A percentile compares a stretch with the other conserved stretches of the same genome.
Evolutionary conservation across 768 basidiomycete species (phyloP).

Genomic region (Suillus clintonianus): DNA sequence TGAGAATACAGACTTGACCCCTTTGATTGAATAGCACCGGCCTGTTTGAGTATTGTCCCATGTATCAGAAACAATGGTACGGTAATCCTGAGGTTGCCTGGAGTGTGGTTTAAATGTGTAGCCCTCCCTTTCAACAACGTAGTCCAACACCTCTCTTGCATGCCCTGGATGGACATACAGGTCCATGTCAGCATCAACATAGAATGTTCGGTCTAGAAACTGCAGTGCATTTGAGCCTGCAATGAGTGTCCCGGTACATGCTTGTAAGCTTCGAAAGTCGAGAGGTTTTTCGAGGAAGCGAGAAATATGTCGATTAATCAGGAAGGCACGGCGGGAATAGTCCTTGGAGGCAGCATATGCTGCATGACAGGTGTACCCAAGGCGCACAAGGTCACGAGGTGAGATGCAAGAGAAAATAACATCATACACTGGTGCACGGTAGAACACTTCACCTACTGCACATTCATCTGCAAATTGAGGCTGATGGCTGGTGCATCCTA

Average conservation of each 20-base stretch:
- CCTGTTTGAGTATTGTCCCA: slow-evolving; percentile 19
- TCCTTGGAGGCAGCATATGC: slow-evolving; percentile 14
- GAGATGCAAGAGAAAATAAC: slow-evolving; percentile 18
- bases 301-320: slow-evolving; percentile 35
- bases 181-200: slow-evolving; percentile 47
- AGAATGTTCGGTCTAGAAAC: slow-evolving; percentile 35
- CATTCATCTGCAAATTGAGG: too few relatives aligned
- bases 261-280: slow-evolving; percentile 45
- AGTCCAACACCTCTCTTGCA: slow-evolving; percentile 34
- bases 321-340: slow-evolving; percentile 31
- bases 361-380: slow-evolving; percentile 22
- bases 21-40: slow-evolving; percentile 6
- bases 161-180: slow-evolving; percentile 42
- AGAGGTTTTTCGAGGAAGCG: slow-evolving; percentile 37
- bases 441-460: slow-evolving; percentile 6
- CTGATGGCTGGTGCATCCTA: too few relatives aligned
- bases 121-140: slow-evolving; percentile 30
- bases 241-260: slow-evolving; percentile 44
- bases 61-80: neutral
- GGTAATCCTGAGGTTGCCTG: slow-evolving; percentile 12
- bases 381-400: slow-evolving; percentile 23
- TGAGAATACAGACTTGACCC: slow-evolving; percentile 12
- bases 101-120: slow-evolving; percentile 29
- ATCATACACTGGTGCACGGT: slow-evolving; percentile 22
- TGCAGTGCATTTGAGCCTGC: slow-evolving; percentile 57